A percentile compares a stretch with the other conserved stretches of the same genome.
These are phyloP conservation scores for Penicillium paradoxum DNA, from an alignment of 495 filamentous ascomycete genomes.

Conservation along the genomic window DNA sequence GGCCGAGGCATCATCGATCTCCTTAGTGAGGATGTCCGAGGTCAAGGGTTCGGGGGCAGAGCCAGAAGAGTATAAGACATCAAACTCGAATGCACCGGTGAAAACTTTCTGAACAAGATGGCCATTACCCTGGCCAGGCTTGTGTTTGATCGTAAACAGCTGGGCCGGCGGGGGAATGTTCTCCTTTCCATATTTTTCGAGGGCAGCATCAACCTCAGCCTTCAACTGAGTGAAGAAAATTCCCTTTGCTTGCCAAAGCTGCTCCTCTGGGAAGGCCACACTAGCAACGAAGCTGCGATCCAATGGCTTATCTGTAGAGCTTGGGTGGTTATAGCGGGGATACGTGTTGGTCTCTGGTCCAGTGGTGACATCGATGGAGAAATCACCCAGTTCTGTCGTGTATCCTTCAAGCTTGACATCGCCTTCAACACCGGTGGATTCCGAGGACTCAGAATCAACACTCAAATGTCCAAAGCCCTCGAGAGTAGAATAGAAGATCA, in stretches of 20 bases:
- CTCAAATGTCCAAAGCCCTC: slow-evolving; percentile 70
- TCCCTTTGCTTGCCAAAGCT: slow-evolving; percentile 81
- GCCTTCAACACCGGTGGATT: slow-evolving; percentile 58
- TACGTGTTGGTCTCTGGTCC: slow-evolving; percentile 58
- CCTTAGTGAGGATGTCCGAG: slow-evolving; percentile 61
- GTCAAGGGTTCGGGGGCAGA: slow-evolving; percentile 58
- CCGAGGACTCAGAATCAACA: slow-evolving; percentile 47
- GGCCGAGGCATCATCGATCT: slow-evolving; percentile 59
- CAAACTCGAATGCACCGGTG: slow-evolving; percentile 69
- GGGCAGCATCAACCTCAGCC: slow-evolving; percentile 60
- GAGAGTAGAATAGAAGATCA: slow-evolving; percentile 75
- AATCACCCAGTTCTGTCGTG: slow-evolving; percentile 73
- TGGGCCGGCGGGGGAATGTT: slow-evolving; percentile 76
- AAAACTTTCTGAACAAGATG: slow-evolving; percentile 93
- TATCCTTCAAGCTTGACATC: slow-evolving; percentile 72
- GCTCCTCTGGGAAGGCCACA: slow-evolving; percentile 57
- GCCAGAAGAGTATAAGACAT: slow-evolving; percentile 82
- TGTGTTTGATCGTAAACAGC: slow-evolving; percentile 71
- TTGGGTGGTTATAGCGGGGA: slow-evolving; percentile 57
- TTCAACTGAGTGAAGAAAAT: slow-evolving; percentile 76
- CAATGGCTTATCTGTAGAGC: slow-evolving; percentile 67
- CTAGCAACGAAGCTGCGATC: slow-evolving; percentile 72
- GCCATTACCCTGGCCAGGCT: slow-evolving; percentile 67
- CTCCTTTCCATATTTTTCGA: slow-evolving; percentile 66
- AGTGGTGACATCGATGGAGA: slow-evolving; percentile 72